These are phyloP conservation scores for Vachellia collinsii DNA, from an alignment of 306 rosid species.

Conservation along the genomic window DNA sequence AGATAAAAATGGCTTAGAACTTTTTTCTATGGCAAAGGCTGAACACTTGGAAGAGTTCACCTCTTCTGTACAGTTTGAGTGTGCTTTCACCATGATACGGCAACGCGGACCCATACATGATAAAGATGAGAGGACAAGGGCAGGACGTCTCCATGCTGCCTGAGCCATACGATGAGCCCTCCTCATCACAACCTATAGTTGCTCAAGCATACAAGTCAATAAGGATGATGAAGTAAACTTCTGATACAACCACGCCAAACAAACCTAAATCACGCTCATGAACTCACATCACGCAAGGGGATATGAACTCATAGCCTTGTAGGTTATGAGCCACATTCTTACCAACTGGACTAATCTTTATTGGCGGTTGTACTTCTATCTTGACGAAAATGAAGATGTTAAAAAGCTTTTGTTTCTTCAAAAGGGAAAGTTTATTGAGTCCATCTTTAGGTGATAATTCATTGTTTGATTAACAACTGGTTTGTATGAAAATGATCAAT, in stretches of 20 bases:
- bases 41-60: slow-evolving; percentile 45
- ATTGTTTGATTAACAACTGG: neutral
- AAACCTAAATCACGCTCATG: neutral
- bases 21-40: slow-evolving; percentile 37
- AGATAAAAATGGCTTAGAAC: slow-evolving; percentile 55
- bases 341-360: no score
- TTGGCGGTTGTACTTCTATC: no score
- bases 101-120: slow-evolving; percentile 94
- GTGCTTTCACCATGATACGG: slow-evolving; percentile 47
- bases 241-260: slow-evolving; percentile 6
- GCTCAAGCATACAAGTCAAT: slow-evolving; percentile 10
- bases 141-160: slow-evolving; percentile 95
- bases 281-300: no score
- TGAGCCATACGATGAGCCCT: slow-evolving; percentile 95
- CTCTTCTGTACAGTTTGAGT: slow-evolving; percentile 48
- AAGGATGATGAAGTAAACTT: neutral
- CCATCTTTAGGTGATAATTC: neutral
- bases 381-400: no score
- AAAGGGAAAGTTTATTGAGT: neutral
- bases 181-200: slow-evolving; percentile 80
- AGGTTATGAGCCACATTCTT: no score
- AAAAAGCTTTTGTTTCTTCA: no score
- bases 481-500: neutral
- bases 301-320: no score
- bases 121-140: slow-evolving; percentile 76